A percentile compares a stretch with the other conserved stretches of the same genome.
Conservation (phyloP, 306 rosid genomes). For the Trichosanthes truncata region DNA sequence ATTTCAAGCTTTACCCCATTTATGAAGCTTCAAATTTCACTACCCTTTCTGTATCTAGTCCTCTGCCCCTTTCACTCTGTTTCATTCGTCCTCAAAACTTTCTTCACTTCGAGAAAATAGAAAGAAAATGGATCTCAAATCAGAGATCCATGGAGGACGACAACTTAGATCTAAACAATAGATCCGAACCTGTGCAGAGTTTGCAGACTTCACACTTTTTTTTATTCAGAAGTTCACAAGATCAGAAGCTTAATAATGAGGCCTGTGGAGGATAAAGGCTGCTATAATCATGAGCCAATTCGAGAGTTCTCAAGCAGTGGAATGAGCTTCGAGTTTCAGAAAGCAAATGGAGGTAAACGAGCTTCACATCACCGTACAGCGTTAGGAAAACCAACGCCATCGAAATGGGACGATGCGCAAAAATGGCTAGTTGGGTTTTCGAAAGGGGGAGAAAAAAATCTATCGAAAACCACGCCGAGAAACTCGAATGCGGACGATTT, state of each 20-base stretch:
- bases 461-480: slow-evolving; percentile 59
- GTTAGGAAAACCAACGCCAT: slow-evolving; percentile 78
- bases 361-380: slow-evolving; percentile 45
- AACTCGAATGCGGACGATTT: slow-evolving; percentile 92
- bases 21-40: neutral
- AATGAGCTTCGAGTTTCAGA: slow-evolving; percentile 59
- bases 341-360: slow-evolving; percentile 35
- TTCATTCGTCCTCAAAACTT: neutral
- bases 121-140: neutral
- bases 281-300: slow-evolving; percentile 37
- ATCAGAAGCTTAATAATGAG: slow-evolving; percentile 33
- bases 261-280: slow-evolving; percentile 73
- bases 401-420: slow-evolving; percentile 97
- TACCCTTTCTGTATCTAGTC: neutral
- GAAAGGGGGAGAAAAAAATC: slow-evolving; percentile 64
- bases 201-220: neutral
- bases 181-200: neutral
- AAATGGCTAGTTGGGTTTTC: slow-evolving; percentile 92
- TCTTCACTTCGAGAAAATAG: neutral
- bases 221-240: neutral
- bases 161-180: neutral
- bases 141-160: neutral
- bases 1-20: slow-evolving; percentile 8
- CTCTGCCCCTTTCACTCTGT: neutral
- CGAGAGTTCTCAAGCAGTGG: slow-evolving; percentile 36